Base-by-base conservation (phyloP, 2,329 filamentous ascomycete genomes). In the Sclerotinia sclerotiorum region DNA sequence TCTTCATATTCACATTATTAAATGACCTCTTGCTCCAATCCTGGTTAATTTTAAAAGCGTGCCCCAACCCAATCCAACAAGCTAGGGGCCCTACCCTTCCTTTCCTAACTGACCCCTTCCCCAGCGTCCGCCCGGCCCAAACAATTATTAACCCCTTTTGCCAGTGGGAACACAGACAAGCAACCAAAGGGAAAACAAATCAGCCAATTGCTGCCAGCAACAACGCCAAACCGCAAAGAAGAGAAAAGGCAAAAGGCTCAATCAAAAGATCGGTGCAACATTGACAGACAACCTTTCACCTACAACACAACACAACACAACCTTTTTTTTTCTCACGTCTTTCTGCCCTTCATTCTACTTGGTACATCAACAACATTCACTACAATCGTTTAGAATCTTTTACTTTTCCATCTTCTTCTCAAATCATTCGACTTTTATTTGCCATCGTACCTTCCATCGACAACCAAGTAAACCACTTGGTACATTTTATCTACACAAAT, bases 141-240 rank as follows among this genome's bases (percentile, higher is more conserved):
- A 35, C n/a, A n/a, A 55, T 21, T 32, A 35, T 13, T n/a, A 55
- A 55, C 52, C 52, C 52, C 52, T 55, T 55, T 55, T 55, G 52
- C 52, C 1, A n/a, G 52, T 55, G 52, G 52, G 52, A 32, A 55
- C 52, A 55, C 52, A 17, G 11, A 24, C n/a, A 51, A 55, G 29
- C 52, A 35, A 35, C 27, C 52, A 35, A 10, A 54, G 17, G 11
- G 11, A 32, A 29, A 5, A 24, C 19, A 8, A 5, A 55, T n/a
- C 10, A 55, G 52, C 52, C 52, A 55, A 29, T 55, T 5, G 32
- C 35, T 10, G 19, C 52, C 52, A 29, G 35, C 27, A 55, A 21
- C 21, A n/a, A 55, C 29, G 27, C 27, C 52, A 21, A 32, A n/a
- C 52, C 52, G 19, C 29, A 55, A 55, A 5, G 2, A 55, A 55